Evolutionary conservation across 1,284 basidiomycete genomes (phyloP).

Genomic region (Mycocalia duriaeana): DNA sequence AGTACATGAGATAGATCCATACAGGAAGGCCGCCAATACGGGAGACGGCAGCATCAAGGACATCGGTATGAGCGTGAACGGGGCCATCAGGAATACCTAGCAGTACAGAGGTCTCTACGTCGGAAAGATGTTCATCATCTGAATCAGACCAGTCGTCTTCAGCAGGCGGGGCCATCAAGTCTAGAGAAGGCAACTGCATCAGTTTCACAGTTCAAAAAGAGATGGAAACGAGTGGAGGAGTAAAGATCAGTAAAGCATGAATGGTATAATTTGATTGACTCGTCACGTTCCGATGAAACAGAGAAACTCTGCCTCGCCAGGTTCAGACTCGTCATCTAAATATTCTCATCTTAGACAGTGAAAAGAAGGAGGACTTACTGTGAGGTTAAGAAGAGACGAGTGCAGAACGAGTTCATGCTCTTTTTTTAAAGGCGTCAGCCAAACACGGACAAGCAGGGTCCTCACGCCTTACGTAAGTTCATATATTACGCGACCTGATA

Average conservation of each 20-base stretch:
- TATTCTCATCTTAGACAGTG: conserved; percentile 52
- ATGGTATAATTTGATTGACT: conserved; percentile 67
- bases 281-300: conserved; percentile 53
- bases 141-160: conserved; percentile 75
- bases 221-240: conserved; percentile 17
- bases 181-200: conserved; percentile 9
- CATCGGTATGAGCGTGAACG: conserved; percentile 50
- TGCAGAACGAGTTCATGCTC: conserved; percentile 3
- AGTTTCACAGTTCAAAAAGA: conserved; percentile 12
- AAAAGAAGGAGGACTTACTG: conserved; percentile 12
- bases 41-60: conserved; percentile 72
- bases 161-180: conserved; percentile 29
- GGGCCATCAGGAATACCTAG: conserved; percentile 74
- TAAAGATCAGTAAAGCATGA: conserved; percentile 81
- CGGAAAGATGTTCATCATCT: conserved; percentile 52
- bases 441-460: conserved; percentile 22
- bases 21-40: conserved; percentile 84
- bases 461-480: too few species aligned
- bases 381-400: conserved; percentile 7
- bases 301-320: conserved; percentile 55
- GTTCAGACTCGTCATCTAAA: conserved; percentile 89
- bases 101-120: conserved; percentile 66
- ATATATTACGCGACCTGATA: too few species aligned
- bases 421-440: conserved; percentile 15
- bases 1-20: conserved; percentile 48